These are phyloP conservation scores for Exophiala mesophila DNA, from an alignment of 2,329 filamentous ascomycete species.

Conservation along the genomic window DNA sequence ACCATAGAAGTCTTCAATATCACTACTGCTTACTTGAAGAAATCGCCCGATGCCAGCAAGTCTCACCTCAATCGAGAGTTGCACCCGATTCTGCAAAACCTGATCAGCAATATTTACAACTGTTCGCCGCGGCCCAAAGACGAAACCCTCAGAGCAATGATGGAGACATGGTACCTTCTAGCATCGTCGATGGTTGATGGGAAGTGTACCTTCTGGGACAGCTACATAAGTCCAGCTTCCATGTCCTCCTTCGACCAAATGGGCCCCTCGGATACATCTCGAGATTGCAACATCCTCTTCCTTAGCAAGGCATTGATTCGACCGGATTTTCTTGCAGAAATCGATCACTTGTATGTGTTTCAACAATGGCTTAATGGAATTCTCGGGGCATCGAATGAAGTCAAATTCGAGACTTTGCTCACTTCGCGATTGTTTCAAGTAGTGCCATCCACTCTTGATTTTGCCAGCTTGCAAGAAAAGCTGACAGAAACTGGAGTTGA, in stretches of 20 bases:
- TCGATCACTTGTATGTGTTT: constrained; percentile 11
- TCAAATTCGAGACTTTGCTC: constrained; percentile 18
- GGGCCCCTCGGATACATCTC: constrained; percentile 3
- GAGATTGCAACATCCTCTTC: constrained; percentile 17
- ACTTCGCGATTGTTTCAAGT: constrained; percentile 14
- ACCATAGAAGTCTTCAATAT: constrained; percentile 9
- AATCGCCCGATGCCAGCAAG: constrained; percentile 2
- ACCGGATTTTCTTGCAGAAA: constrained; percentile 4
- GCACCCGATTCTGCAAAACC: constrained; percentile 5
- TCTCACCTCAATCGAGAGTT: not conserved
- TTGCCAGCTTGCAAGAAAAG: constrained; percentile 8
- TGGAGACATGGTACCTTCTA: constrained; percentile 17
- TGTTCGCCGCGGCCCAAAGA: constrained; percentile 3
- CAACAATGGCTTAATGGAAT: constrained; percentile 12
- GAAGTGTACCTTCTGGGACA: constrained; percentile 12
- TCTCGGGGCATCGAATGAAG: constrained; percentile 4
- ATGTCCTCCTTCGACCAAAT: constrained; percentile 11
- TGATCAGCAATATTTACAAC: constrained; percentile 10
- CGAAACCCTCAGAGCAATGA: constrained; percentile 10
- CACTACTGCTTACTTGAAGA: constrained; percentile 13
- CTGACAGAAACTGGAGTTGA: constrained; percentile 2
- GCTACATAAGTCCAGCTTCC: constrained; percentile 10
- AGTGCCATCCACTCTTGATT: constrained; percentile 8
- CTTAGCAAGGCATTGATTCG: constrained; percentile 14
- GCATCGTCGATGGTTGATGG: constrained; percentile 10